Base-by-base conservation (phyloP, 208 protist genomes). In the Crithidia brevicula region DNA sequence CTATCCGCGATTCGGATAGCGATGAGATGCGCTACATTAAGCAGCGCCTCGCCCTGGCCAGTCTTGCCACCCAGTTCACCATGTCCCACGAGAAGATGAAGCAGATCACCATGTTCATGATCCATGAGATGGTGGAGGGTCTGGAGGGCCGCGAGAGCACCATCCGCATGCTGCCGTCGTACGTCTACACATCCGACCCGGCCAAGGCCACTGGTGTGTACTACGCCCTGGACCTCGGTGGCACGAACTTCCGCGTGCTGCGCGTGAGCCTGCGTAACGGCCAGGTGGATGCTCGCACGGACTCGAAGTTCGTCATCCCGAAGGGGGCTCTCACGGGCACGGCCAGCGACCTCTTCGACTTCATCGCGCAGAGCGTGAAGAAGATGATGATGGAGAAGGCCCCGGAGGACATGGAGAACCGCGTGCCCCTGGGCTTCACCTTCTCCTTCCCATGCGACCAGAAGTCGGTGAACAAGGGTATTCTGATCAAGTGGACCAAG, bases 371-470 rank as follows among this genome's bases (percentile, higher is more conserved):
- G 38, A 89, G 78, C 59, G 83, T 97, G 67, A 81, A 81, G 68
- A 79, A 79, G 67, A 81, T 80, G 66, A 84, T 88, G 72, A 43
- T 71, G 45, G 74, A 76, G 60, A 81, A 81, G 45, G 84, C 77
- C 25, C 83, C 82, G 23, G 81, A 92, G 64, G 86, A 92, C 67
- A 59, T 91, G 57, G 67, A 78, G 23, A 77, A 77, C 51, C 74
- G 61, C 31, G 74, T 93, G 27, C 82, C 79, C 15, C 81, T 97
- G 28, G 94, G 92, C 54, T 98, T 98, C 82, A 98, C 94, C 50
- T 98, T 98, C 84, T 93, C 83, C 59, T 98, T 98, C 79, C 89
- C 92, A n/a, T 78, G 77, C 18, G 70, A 95, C 46, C 95, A 97
- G 82, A 92, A 81, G 53, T 47, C 62, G 23, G 79, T 97, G 40